phyloP scores from a whole-genome alignment of 2,329 filamentous ascomycete genomes.

The Xylaria sp. region DNA sequence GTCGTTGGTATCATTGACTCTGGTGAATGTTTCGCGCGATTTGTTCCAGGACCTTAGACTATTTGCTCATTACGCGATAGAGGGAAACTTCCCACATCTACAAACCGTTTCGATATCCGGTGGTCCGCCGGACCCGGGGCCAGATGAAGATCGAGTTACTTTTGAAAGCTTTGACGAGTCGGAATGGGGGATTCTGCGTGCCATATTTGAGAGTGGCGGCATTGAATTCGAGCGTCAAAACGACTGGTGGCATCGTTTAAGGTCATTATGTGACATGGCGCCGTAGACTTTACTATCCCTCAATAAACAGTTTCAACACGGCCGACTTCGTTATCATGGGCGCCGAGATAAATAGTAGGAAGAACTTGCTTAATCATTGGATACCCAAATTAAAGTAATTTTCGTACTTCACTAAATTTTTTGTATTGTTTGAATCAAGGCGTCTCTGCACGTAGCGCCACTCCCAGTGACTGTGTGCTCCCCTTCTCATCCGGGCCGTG shows the following conservation, averaged over 20 bases:
- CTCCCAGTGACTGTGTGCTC: conserved; percentile 8
- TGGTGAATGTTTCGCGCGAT: conserved; percentile 37
- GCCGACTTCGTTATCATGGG: conserved; percentile 1
- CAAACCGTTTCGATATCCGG: conserved; percentile 35
- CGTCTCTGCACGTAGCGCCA: conserved; percentile 19
- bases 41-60: conserved; percentile 33
- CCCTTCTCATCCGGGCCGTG: conserved; percentile 5
- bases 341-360: conserved; percentile 6
- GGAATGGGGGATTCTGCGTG: conserved; percentile 34
- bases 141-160: conserved; percentile 21
- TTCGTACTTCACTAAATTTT: conserved; percentile 24
- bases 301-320: conserved; percentile 8
- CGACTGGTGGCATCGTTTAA: conserved; percentile 37
- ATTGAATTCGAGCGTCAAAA: conserved; percentile 34
- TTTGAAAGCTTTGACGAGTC: conserved; percentile 28
- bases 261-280: conserved; percentile 38
- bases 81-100: conserved; percentile 36
- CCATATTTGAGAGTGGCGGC: conserved; percentile 31
- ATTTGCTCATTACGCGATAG: conserved; percentile 30
- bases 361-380: conserved; percentile 12
- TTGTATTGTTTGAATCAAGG: conserved; percentile 33
- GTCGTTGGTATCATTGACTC: conserved; percentile 32
- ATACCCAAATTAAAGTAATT: conserved; percentile 27
- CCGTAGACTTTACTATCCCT: conserved; percentile 1
- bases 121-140: conserved; percentile 27